These are phyloP conservation scores for Selaginella moellendorffii DNA, from an alignment of 75 land plant genomes.

Conservation along the genomic window DNA sequence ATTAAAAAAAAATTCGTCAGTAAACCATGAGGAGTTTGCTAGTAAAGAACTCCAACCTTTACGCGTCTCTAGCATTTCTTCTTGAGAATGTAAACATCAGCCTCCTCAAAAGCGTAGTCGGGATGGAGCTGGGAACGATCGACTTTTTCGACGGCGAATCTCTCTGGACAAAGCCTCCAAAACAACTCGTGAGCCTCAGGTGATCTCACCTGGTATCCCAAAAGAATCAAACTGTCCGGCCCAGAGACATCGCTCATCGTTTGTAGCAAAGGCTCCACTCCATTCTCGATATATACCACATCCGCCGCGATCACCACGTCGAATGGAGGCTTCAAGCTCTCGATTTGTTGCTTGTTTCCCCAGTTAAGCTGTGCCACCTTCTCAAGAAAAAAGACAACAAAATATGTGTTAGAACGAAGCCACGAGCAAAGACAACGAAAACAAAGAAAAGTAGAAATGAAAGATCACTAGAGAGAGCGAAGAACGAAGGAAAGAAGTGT, in stretches of 20 bases:
- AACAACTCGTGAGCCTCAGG: slow-evolving; percentile 69
- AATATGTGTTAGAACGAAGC: too few relatives aligned
- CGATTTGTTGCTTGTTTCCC: slow-evolving; percentile 54
- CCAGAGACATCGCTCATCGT: slow-evolving; percentile 60
- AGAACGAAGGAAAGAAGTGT: too few relatives aligned
- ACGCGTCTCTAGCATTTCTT: too few relatives aligned
- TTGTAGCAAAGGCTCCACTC: slow-evolving; percentile 38
- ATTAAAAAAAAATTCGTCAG: too few relatives aligned
- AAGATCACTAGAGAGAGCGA: too few relatives aligned
- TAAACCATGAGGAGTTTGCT: too few relatives aligned
- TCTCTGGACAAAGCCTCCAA: slow-evolving; percentile 48
- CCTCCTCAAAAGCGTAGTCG: slow-evolving; percentile 70
- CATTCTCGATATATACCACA: slow-evolving; percentile 84
- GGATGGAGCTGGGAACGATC: slow-evolving; percentile 65
- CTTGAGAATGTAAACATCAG: slow-evolving; percentile 62
- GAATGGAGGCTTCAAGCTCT: slow-evolving; percentile 50
- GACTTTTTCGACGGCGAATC: slow-evolving; percentile 47
- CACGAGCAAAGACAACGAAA: too few relatives aligned
- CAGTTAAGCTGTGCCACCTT: slow-evolving; percentile 47
- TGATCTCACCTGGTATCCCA: slow-evolving; percentile 87
- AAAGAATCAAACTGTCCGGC: slow-evolving; percentile 43
- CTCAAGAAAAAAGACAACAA: too few relatives aligned
- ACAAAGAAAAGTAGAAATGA: too few relatives aligned
- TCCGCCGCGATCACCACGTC: slow-evolving; percentile 79
- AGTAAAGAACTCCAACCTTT: too few relatives aligned